Percentiles rank a stretch among this genome's conserved stretches.
Evolutionary conservation across 2,329 filamentous ascomycete species (phyloP).

Genomic region (Colletotrichum chrysophilum): DNA sequence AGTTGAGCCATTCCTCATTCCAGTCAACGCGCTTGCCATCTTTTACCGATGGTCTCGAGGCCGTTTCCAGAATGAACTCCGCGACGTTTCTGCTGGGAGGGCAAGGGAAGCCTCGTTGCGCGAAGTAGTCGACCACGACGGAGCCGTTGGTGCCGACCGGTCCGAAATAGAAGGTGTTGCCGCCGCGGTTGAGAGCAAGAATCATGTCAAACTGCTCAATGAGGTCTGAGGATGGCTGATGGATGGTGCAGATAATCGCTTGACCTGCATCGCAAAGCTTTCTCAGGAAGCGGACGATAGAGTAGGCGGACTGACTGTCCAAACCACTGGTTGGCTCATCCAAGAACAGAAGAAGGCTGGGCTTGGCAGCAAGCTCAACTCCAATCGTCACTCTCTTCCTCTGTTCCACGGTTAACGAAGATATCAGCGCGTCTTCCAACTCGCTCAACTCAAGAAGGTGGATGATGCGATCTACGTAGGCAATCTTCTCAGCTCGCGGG

Average conservation of each 20-base stretch:
- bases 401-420: conserved; percentile 50
- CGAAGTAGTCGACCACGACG: conserved; percentile 62
- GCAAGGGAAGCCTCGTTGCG: conserved; percentile 67
- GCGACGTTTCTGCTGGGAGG: conserved; percentile 59
- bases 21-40: conserved; percentile 62
- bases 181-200: conserved; percentile 70
- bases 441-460: conserved; percentile 68
- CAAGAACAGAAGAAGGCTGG: conserved; percentile 68
- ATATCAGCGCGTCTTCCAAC: conserved; percentile 70
- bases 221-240: conserved; percentile 64
- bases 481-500: conserved; percentile 65
- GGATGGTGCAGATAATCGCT: conserved; percentile 69
- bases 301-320: conserved; percentile 39
- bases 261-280: conserved; percentile 65
- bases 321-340: conserved; percentile 67
- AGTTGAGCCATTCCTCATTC: conserved; percentile 77
- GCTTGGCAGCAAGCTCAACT: conserved; percentile 72
- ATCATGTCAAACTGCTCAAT: conserved; percentile 78
- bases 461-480: conserved; percentile 71
- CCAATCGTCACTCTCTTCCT: conserved; percentile 72
- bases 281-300: conserved; percentile 48
- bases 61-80: conserved; percentile 54
- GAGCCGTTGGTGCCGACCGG: conserved; percentile 71
- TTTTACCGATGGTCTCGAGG: conserved; percentile 37
- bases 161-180: conserved; percentile 77